Evolutionary conservation across 208 protist species (phyloP), one percentile per base, ranked within the genome.

Genomic region (Perkinsela sp.): DNA sequence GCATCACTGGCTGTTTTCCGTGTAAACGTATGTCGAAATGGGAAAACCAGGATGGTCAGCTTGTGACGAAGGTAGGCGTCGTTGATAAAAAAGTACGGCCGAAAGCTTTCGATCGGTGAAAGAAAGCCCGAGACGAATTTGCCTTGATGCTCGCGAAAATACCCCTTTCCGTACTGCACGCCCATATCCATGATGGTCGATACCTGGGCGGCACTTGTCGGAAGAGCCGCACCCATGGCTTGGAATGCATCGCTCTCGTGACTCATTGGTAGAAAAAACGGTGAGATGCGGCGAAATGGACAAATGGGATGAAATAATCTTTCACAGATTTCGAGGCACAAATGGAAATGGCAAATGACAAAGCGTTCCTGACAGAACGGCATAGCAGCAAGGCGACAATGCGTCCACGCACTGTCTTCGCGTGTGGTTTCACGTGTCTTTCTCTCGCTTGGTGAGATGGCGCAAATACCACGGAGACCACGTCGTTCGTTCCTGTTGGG

Each of bases 401-500:
- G n/a, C n/a, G n/a, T n/a, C n/a, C n/a, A n/a, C n/a, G n/a, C n/a
- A n/a, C n/a, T n/a, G n/a, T n/a, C n/a, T n/a, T n/a, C n/a, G n/a
- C n/a, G n/a, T n/a, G n/a, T n/a, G n/a, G n/a, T n/a, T n/a, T n/a
- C 22, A 57, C 22, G 6, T 57, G 13, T 57, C 40, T 57, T 22
- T 22, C 6, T 57, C 40, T 57, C 40, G 6, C 40, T 57, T 6
- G 13, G 40, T 57, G 40, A 67, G 22, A n/a, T 67, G 28, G 16
- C 66, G 66, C 16, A 67, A 28, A 28, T 67, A 67, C 66, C 66
- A 67, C 66, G 66, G 28, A 13, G 66, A 31, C 66, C 66, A 67
- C 66, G 66, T 28, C 28, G 66, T 67, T 13, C 66, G 66, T 28
- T 67, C 66, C 22, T 67, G 66, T 28, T 67, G 22, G 28, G 66